Conservation (phyloP, 2,329 filamentous ascomycete species). For the Cytospora piceicola region DNA sequence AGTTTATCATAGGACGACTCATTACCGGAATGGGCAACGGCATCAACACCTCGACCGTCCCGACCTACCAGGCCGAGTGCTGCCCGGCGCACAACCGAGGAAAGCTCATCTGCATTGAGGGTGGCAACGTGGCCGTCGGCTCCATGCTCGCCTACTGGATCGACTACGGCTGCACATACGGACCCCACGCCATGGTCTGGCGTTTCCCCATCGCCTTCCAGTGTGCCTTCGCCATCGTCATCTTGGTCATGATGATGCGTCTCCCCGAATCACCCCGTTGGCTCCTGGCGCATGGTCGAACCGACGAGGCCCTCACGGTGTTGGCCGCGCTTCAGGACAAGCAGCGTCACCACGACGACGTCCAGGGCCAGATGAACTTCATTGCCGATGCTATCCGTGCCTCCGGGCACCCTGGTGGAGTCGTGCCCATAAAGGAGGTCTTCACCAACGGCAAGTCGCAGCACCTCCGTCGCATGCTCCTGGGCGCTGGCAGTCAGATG, state of each 20-base stretch:
- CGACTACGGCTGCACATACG: conserved; percentile 45
- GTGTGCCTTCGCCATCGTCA: conserved; percentile 49
- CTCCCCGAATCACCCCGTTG: conserved; percentile 60
- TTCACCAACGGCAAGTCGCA: conserved; percentile 35
- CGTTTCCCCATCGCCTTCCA: conserved; percentile 47
- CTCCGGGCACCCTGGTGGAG: conserved; percentile 39
- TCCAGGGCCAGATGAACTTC: conserved; percentile 52
- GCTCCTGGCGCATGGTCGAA: conserved; percentile 50
- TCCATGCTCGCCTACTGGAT: conserved; percentile 50
- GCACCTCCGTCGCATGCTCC: conserved; percentile 34
- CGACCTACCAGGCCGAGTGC: conserved; percentile 48
- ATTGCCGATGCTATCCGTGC: conserved; percentile 40
- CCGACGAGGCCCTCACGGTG: conserved; percentile 55
- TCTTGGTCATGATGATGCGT: conserved; percentile 43
- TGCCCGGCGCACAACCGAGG: conserved; percentile 58
- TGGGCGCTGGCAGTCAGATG: conserved; percentile 35
- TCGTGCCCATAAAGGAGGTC: conserved; percentile 37
- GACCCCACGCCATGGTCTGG: conserved; percentile 42
- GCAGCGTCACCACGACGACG: conserved; percentile 47
- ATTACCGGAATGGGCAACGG: conserved; percentile 56
- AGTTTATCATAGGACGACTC: conserved; percentile 54
- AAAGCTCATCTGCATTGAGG: conserved; percentile 62
- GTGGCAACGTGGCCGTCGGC: conserved; percentile 47
- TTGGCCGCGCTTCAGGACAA: conserved; percentile 59
- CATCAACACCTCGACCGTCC: conserved; percentile 52